These are phyloP conservation scores for Coniella lustricola DNA, from an alignment of 2,329 filamentous ascomycete species.

Conservation along the genomic window DNA sequence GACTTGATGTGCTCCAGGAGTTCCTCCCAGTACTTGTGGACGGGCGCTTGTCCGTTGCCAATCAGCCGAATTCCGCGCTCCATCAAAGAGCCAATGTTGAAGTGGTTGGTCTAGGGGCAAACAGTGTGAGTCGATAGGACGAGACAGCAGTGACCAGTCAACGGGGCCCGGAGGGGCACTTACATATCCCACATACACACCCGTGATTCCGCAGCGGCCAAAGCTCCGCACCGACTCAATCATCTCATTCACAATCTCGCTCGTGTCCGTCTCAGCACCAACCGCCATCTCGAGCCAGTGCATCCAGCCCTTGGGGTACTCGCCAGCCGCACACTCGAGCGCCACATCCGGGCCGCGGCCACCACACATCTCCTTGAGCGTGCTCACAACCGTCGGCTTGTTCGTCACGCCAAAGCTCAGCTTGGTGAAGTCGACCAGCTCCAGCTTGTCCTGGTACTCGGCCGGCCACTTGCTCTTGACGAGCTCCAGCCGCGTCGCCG, in stretches of 20 bases:
- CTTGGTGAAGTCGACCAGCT: slow-evolving; percentile 61
- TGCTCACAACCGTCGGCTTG: slow-evolving; percentile 58
- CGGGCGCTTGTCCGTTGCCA: slow-evolving; percentile 60
- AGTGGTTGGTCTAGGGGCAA: slow-evolving; percentile 70
- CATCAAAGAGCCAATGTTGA: slow-evolving; percentile 80
- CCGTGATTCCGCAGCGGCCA: slow-evolving; percentile 71
- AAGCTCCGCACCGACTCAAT: slow-evolving; percentile 65
- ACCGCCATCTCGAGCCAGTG: slow-evolving; percentile 51
- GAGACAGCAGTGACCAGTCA: slow-evolving; percentile 25
- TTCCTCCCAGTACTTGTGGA: slow-evolving; percentile 78
- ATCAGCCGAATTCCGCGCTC: slow-evolving; percentile 77
- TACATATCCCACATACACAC: slow-evolving; percentile 56
- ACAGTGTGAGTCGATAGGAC: neutral
- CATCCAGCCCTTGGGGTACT: slow-evolving; percentile 55
- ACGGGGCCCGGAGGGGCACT: too few species aligned
- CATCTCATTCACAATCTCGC: slow-evolving; percentile 75
- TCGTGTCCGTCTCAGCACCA: slow-evolving; percentile 78
- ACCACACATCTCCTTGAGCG: slow-evolving; percentile 65
- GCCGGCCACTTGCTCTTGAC: slow-evolving; percentile 54
- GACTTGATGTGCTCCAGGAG: slow-evolving; percentile 61
- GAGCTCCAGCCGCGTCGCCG: slow-evolving; percentile 61
- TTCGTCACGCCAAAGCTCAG: slow-evolving; percentile 50
- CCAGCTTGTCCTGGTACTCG: slow-evolving; percentile 45
- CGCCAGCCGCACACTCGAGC: slow-evolving; percentile 59
- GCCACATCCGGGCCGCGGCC: slow-evolving; percentile 67